Percentiles rank a stretch among this genome's conserved stretches.
Conservation (phyloP, 2,329 filamentous ascomycete genomes). For the Aspergillus eucalypticola region DNA sequence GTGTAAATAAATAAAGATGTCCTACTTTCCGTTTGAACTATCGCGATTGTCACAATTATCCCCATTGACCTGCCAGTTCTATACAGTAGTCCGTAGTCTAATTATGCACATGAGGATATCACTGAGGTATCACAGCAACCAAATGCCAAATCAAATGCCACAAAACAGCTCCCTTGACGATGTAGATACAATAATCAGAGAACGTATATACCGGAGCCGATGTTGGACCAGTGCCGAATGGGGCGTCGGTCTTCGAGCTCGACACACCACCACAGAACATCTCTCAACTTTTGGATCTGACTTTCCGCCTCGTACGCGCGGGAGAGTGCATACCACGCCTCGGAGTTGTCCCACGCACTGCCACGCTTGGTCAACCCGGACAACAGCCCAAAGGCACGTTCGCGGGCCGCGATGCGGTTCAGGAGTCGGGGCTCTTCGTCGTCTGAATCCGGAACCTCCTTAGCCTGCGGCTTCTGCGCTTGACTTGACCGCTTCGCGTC, state of each 20-base stretch:
- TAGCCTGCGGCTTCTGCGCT: slow-evolving; percentile 1
- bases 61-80: slow-evolving; percentile 5
- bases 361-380: slow-evolving; percentile 82
- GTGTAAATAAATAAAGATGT: slow-evolving; percentile 40
- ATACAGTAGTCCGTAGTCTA: slow-evolving; percentile 10
- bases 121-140: slow-evolving; percentile 31
- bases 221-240: slow-evolving; percentile 74
- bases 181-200: slow-evolving; percentile 41
- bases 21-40: slow-evolving; percentile 27
- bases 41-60: slow-evolving; percentile 17
- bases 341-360: slow-evolving; percentile 83
- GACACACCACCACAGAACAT: slow-evolving; percentile 96
- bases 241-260: slow-evolving; percentile 85
- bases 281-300: slow-evolving; percentile 83
- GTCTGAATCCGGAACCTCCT: neutral
- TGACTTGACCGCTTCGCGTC: neutral
- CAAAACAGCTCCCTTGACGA: slow-evolving; percentile 5
- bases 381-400: slow-evolving; percentile 82
- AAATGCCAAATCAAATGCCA: slow-evolving; percentile 15
- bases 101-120: slow-evolving; percentile 19
- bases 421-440: slow-evolving; percentile 65
- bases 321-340: slow-evolving; percentile 89
- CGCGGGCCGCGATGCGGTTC: slow-evolving; percentile 83
- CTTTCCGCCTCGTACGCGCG: slow-evolving; percentile 85
- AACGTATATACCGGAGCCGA: slow-evolving; percentile 68